Evolutionary conservation across 1,284 basidiomycete genomes (phyloP), one percentile per base, ranked within the genome.

Genomic region (Hymenochaete sp.): DNA sequence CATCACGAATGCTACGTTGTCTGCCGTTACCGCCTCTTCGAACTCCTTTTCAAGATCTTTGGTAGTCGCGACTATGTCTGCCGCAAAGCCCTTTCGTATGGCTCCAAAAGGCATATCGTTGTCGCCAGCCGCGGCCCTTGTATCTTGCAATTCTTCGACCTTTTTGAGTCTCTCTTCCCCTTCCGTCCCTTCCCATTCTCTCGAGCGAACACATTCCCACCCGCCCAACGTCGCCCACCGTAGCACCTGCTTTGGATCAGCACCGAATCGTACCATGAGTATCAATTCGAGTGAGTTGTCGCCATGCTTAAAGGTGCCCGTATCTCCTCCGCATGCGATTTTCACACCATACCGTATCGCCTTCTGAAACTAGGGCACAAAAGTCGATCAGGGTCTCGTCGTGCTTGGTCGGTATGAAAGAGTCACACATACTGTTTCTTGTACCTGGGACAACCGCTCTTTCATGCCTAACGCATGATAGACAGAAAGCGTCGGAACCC

Each of bases 271-370:
- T 10, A 71, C 69, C 79, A 81, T 80, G 16, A 80, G 58, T 54
- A 71, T 63, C 66, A 82, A 64, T 63, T 82, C 79, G 31, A 75
- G 59, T 22, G 73, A 68, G 53, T 82, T 82, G 47, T 70, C 63
- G 1, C 78, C 78, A 55, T 80, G 79, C 25, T 72, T 53, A 57
- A 81, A 82, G 2, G 71, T 68, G 2, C 77, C 77, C 0, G 77
- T 81, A 57, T 82, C 77, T 2, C 78, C 77, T 3, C 78, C 77
- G 55, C 73, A 75, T 3, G 75, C 76, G 44, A 81, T 67, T 21
- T 67, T 68, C 49, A 71, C 56, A 0, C 65, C 67, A 2, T 57
- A 53, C 19, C 60, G 57, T 8, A 80, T 55, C 6, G 72, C 76
- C 2, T 57, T 58, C 42, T 59, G 53, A 62, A 83, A 81, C n/a